Base-by-base conservation (phyloP, 108 stramenopile genomes). In the Fragilaria crotonensis region DNA sequence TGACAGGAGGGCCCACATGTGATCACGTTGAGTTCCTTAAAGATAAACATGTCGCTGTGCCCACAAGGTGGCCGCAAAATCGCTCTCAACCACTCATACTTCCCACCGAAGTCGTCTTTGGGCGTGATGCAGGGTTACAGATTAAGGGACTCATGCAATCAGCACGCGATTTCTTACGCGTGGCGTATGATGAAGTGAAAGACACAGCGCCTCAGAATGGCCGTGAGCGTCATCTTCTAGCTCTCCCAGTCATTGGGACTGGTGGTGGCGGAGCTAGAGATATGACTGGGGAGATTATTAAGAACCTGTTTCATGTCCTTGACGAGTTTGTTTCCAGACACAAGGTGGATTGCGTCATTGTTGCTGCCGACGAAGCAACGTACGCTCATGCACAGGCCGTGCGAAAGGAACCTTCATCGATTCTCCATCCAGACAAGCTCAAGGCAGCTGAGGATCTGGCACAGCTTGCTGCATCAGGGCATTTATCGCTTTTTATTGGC, bases 191-290 rank as follows among this genome's bases (percentile, higher is more conserved):
- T n/a, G n/a, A n/a, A n/a, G n/a, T n/a, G n/a, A n/a, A n/a, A n/a
- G n/a, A n/a, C n/a, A n/a, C n/a, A n/a, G n/a, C n/a, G n/a, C n/a
- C n/a, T n/a, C 41, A 33, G 50, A 59, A 48, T 25, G 19, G 21
- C 0, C 20, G 58, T 27, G 59, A 62, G 47, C 58, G 58, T 9
- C 62, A 68, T 47, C 29, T 68, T n/a, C 36, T 68, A 28, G 67
- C 60, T 22, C 18, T 68, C 2, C 67, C 67, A 30, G 60, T 68
- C 17, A 9, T 68, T 4, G 67, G 67, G 3, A 68, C 67, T 7
- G 67, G 67, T 3, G 52, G 47, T 22, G 67, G 67, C 3, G 33
- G 20, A n/a, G 67, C 67, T 0, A 49, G 58, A 28, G 67, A 68
- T 33, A 5, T 68, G 3, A 62, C 67, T 3, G 67, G 67, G 29